Base-by-base conservation (phyloP, 805 yeast genomes). In the Candida railenensis region DNA sequence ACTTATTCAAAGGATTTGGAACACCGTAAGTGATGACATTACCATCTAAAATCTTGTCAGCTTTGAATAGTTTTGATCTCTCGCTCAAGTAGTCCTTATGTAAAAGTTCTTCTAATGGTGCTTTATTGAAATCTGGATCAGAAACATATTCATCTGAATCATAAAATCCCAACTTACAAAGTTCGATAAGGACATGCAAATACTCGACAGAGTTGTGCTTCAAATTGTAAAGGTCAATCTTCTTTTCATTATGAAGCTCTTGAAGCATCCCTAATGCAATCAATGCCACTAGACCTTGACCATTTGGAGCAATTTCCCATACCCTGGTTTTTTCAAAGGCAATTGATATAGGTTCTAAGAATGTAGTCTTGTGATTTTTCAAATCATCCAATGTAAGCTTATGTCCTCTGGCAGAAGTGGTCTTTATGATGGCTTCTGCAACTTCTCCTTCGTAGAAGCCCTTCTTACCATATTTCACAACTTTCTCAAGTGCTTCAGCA, bases 271-370 rank as follows among this genome's bases (percentile, higher is more conserved):
- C 94, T 42, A 86, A 63, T 0, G 92, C 82, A 15, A 85, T 66
- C 42, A 87, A 67, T 0, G 91, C 94, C 39, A 87, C 87, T 12
- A 87, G 63, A 7, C 95, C 95, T 45, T 87, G 89, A 3, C 92
- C 89, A 62, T 83, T 87, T 12, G 96, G 96, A 9, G 96, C 94
- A 51, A 87, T 82, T 61, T 87, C 94, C 88, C 91, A 84, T 21
- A 87, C 69, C 22, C 71, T 74, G 41, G 64, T 57, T 9, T 78
- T 86, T 40, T 77, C 67, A 46, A 81, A 73, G 30, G 77, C 74
- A 45, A 78, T 62, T 15, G 66, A 65, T 16, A 87, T 78, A 2
- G 95, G 92, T 1, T 82, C 83, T 20, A 85, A 84, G 53, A 79
- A 74, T 0, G 84, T 74, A 1, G 90, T 77, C 0, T 74, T 65